These are phyloP conservation scores for Fusarium compactum DNA, from an alignment of 2,329 filamentous ascomycete genomes.

Conservation along the genomic window DNA sequence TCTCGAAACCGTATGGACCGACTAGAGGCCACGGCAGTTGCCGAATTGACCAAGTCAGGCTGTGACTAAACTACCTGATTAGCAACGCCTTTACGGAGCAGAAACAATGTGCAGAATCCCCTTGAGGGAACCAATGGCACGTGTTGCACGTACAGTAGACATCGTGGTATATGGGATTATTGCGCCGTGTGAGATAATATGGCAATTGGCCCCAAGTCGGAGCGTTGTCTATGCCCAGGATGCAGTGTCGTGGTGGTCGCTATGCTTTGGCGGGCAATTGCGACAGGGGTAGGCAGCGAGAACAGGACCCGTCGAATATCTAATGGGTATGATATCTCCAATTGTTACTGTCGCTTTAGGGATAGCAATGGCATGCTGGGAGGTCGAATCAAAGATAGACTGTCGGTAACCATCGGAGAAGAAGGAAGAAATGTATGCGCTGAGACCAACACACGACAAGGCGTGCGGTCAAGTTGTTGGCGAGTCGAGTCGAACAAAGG, in stretches of 20 bases:
- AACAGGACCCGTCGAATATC: background rate
- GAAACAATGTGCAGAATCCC: background rate
- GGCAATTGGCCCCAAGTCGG: slow-evolving; percentile 41
- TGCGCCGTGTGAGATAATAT: slow-evolving; percentile 30
- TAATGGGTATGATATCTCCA: slow-evolving; percentile 24
- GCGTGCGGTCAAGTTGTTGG: slow-evolving; percentile 29
- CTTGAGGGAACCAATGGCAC: slow-evolving; percentile 1
- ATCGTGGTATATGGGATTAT: slow-evolving; percentile 39
- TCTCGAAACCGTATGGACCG: slow-evolving; percentile 56
- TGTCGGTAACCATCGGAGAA: slow-evolving; percentile 46
- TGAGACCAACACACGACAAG: slow-evolving; percentile 37
- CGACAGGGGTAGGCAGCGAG: slow-evolving; percentile 4
- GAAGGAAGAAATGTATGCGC: slow-evolving; percentile 38
- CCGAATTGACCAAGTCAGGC: slow-evolving; percentile 44
- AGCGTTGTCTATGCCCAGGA: slow-evolving; percentile 33
- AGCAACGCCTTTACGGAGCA: slow-evolving; percentile 14
- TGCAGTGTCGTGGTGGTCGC: slow-evolving; percentile 27
- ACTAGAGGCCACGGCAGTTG: slow-evolving; percentile 45
- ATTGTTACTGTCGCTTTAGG: slow-evolving; percentile 28
- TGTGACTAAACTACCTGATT: slow-evolving; percentile 42
- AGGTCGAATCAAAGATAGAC: slow-evolving; percentile 25
- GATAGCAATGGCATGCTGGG: slow-evolving; percentile 40
- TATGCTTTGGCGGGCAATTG: slow-evolving; percentile 39
- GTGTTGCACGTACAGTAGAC: slow-evolving; percentile 48
- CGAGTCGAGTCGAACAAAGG: slow-evolving; percentile 23